Base-by-base conservation (phyloP, 257 asterid genomes). In the Salvia splendens region DNA sequence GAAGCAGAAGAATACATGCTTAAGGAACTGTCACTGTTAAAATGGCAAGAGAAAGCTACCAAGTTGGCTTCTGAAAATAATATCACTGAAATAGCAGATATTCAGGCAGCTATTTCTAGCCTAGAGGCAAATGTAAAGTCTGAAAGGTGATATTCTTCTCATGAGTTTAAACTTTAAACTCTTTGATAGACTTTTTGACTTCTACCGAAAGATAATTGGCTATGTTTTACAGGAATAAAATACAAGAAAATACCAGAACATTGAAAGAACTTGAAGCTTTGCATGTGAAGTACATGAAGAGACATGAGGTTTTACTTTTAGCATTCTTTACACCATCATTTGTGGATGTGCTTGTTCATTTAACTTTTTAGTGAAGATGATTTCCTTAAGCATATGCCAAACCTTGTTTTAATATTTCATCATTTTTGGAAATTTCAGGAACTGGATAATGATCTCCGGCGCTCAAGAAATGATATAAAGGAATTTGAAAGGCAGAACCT, bases 1-100 rank as follows among this genome's bases (percentile, higher is more conserved):
- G 96, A 88, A 75, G 97, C 97, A 53, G 99, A 94, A 77, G 93
- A 77, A 55, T 94, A 84, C 87, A 91, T 94, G 99, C 95, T 94
- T 61, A 94, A 91, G 69, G 99, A 91, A 66, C 73, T 88, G 64
- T 87, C 91, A 5, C 83, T 84, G 56, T 72, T 94, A 59, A 88
- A 87, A 80, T 94, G 99, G 99, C 87, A 94, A 87, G 97, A 88
- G 75, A 94, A 87, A 84, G 93, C 95, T 64, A 81, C 99, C 49
- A 81, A 75, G 40, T 77, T 90, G 20, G 91, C 95, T 67, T 87
- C 88, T 66, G 95, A 89, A 79, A 88, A 83, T 5, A 94, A 85
- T 67, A 72, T 78, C 55, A 50, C 87, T 33, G 83, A 85, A 74
- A 64, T 83, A 28, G 72, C 66, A 16, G 95, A 88, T 57, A 69